Conservation (phyloP, 192 early-diverging fungal genomes). For the Umbelopsis sp. region DNA sequence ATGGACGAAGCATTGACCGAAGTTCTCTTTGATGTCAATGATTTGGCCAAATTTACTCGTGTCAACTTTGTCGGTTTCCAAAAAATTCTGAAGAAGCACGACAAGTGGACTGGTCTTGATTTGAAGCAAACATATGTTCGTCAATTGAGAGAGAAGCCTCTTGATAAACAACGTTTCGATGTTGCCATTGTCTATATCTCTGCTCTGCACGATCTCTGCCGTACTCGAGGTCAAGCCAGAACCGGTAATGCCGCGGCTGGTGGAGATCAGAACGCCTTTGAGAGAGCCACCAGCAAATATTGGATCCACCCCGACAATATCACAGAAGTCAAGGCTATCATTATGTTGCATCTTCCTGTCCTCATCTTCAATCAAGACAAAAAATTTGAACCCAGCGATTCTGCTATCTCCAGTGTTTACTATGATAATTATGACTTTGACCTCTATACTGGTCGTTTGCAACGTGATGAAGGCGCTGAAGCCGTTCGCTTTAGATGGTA, state of each 20-base stretch:
- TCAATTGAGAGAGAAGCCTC: slow-evolving; percentile 77
- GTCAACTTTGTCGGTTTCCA: slow-evolving; percentile 86
- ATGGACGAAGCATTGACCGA: slow-evolving; percentile 67
- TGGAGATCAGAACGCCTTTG: slow-evolving; percentile 55
- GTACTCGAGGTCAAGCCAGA: slow-evolving; percentile 44
- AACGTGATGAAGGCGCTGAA: slow-evolving; percentile 39
- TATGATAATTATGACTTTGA: slow-evolving; percentile 34
- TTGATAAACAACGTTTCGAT: slow-evolving; percentile 90
- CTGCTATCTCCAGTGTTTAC: slow-evolving; percentile 39
- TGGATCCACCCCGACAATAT: slow-evolving; percentile 46
- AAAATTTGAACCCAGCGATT: slow-evolving; percentile 47
- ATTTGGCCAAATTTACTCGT: slow-evolving; percentile 79
- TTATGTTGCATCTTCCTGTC: slow-evolving; percentile 42
- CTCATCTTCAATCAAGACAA: slow-evolving; percentile 49
- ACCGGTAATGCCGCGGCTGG: slow-evolving; percentile 35
- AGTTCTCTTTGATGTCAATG: slow-evolving; percentile 77
- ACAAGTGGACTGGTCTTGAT: slow-evolving; percentile 81
- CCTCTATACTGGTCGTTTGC: slow-evolving; percentile 37
- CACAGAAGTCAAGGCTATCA: slow-evolving; percentile 43
- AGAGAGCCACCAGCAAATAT: slow-evolving; percentile 71
- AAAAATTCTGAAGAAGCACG: slow-evolving; percentile 99
- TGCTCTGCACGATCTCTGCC: slow-evolving; percentile 71
- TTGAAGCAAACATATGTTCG: slow-evolving; percentile 77
- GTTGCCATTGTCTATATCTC: slow-evolving; percentile 86
- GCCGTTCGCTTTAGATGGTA: slow-evolving; percentile 37